Evolutionary conservation across 179 eudicot species (phyloP), one percentile per base, ranked within the genome.

Genomic region (Beta lomatogona): DNA sequence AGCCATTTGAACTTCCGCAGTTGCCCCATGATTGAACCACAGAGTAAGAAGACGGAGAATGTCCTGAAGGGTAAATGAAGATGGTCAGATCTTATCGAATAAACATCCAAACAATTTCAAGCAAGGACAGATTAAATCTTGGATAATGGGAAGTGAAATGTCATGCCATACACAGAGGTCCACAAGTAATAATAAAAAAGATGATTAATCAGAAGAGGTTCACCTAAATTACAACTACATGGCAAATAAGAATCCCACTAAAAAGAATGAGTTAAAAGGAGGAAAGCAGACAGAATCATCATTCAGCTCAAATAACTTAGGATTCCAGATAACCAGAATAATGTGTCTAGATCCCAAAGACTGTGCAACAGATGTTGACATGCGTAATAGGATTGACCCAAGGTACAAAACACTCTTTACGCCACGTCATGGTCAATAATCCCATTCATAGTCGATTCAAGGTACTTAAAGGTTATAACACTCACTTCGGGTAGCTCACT

Each of bases 11-110:
- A 96, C 99, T 80, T 96, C 99, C 22, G 88, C 80, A 25, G 94
- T 94, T 82, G 97, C 88, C 80, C 99, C 99, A 80, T 96, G 97
- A 90, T 96, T 96, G 89, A 94, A 96, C 99, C 98, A 96, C 80
- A 96, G 83, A 58, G 99, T 96, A 63, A 96, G 95, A 82, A 96
- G 98, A 71, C 99, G 99, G 59, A 96, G 93, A 76, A 96, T 96
- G 86, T 96, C 99, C 99, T 94, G 88, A 31, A 85, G 55, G 66
- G 84, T 18, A 58, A 45, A 54, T 14, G 15, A 41, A 84, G 11
- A 18, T 53, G 57, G 59, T 75, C 50, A 66, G 13, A 8, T 74
- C 10, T 44, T 6, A 54, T 25, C 18, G 50, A 31, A 46, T 28
- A 46, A 48, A 61, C 54, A 11, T 65, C 54, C 69, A 69, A 13